Conservation (phyloP, 1,284 basidiomycete species). For the Cutaneotrichosporon arboriforme region DNA sequence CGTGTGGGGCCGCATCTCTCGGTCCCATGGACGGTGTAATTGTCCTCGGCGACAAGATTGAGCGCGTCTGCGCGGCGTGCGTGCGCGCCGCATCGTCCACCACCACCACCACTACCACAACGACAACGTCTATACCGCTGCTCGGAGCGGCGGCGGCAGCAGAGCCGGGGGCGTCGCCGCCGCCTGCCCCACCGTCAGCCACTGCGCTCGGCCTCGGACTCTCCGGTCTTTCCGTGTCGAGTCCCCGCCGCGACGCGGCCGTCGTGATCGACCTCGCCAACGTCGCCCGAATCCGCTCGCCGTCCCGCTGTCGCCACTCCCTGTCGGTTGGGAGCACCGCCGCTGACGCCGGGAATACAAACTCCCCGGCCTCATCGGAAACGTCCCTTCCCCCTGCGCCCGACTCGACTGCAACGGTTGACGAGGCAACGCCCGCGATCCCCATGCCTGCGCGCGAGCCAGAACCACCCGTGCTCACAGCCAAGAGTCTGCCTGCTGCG, state of each 20-base stretch:
- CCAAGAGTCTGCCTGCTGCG: slow-evolving; percentile 31
- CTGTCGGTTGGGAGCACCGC: background rate
- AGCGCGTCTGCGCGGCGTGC: slow-evolving; percentile 36
- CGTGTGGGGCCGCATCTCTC: slow-evolving; percentile 30
- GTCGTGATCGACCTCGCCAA: slow-evolving; percentile 8
- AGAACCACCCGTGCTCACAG: slow-evolving; percentile 6
- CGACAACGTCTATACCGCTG: background rate
- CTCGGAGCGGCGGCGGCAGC: slow-evolving; percentile 10
- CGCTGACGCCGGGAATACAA: too few species aligned
- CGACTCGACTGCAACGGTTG: background rate
- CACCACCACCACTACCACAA: too few species aligned
- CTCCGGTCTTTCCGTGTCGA: background rate
- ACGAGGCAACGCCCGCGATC: background rate
- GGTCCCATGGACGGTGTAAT: slow-evolving; percentile 18
- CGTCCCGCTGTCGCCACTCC: background rate
- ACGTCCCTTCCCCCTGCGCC: background rate
- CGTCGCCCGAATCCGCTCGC: background rate
- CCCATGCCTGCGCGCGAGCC: background rate
- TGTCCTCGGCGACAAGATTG: slow-evolving; percentile 23
- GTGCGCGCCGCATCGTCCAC: slow-evolving; percentile 10
- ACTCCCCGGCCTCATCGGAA: background rate
- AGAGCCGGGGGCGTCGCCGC: too few species aligned
- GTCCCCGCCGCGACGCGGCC: background rate
- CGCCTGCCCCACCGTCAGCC: too few species aligned
- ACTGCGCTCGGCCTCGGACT: background rate